These are phyloP conservation scores for Viola pubescens DNA, from an alignment of 441 rosid species.

Conservation along the genomic window DNA sequence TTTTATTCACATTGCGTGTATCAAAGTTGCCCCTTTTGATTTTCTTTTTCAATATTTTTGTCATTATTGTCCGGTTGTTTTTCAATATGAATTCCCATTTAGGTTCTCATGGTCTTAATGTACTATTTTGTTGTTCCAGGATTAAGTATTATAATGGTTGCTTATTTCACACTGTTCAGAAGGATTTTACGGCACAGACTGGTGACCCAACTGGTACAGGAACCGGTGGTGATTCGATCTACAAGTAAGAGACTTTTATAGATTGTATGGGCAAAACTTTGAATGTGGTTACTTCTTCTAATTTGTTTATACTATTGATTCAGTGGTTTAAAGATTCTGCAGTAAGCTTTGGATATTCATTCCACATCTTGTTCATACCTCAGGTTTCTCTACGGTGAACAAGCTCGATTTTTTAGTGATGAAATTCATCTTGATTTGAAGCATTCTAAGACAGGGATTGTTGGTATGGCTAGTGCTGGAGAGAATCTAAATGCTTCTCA, in stretches of 20 bases:
- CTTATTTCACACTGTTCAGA: conserved; percentile 79
- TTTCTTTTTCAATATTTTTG: neutral
- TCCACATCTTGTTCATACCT: conserved; percentile 9
- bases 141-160: conserved; percentile 85
- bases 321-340: neutral
- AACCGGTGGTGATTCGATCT: conserved; percentile 76
- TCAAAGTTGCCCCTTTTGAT: neutral
- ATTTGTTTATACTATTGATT: neutral
- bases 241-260: conserved; percentile 43
- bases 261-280: neutral
- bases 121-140: conserved; percentile 28
- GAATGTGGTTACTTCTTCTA: neutral
- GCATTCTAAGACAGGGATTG: conserved; percentile 78
- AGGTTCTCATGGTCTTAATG: too few relatives aligned
- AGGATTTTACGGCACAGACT: conserved; percentile 93
- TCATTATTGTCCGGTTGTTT: neutral
- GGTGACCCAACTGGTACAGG: conserved; percentile 91
- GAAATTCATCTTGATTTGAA: conserved; percentile 87
- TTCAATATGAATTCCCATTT: too few relatives aligned
- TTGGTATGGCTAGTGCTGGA: conserved; percentile 97
- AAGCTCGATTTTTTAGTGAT: conserved; percentile 84
- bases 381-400: conserved; percentile 84
- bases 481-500: conserved; percentile 98
- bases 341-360: neutral
- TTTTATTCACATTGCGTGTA: too few relatives aligned